Conservation (phyloP, 371 early-diverging fungal genomes). For the Apophysomyces sp. region DNA sequence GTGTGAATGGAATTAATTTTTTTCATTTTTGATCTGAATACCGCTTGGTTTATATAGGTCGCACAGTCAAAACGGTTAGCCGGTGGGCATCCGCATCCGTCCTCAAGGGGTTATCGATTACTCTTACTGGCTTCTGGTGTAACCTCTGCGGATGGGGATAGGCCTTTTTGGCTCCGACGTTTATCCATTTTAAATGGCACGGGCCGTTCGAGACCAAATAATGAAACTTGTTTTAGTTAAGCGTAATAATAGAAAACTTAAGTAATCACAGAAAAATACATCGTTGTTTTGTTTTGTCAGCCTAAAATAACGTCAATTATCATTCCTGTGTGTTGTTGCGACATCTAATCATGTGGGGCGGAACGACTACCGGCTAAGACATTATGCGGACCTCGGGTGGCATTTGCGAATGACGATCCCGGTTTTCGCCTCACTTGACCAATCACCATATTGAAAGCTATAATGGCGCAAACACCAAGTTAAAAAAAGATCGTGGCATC, state of each 20-base stretch:
- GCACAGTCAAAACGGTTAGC: not conserved
- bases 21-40: not conserved
- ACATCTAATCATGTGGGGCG: not conserved
- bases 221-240: too few species aligned
- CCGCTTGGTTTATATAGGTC: not conserved
- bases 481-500: not conserved
- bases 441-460: not conserved
- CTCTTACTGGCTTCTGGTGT: not conserved
- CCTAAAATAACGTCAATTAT: too few species aligned
- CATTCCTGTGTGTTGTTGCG: too few species aligned
- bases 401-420: not conserved
- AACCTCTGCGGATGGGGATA: not conserved
- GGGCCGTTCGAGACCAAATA: not conserved
- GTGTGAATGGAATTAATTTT: not conserved
- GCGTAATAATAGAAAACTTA: not conserved
- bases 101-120: not conserved
- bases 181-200: not conserved
- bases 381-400: conserved; percentile 1
- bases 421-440: not conserved
- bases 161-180: not conserved
- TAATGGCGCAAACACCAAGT: not conserved
- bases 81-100: not conserved
- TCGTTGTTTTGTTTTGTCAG: not conserved
- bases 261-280: not conserved
- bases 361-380: not conserved